Conservation (phyloP, 192 early-diverging fungal species). For the Obelidium mucronatum region DNA sequence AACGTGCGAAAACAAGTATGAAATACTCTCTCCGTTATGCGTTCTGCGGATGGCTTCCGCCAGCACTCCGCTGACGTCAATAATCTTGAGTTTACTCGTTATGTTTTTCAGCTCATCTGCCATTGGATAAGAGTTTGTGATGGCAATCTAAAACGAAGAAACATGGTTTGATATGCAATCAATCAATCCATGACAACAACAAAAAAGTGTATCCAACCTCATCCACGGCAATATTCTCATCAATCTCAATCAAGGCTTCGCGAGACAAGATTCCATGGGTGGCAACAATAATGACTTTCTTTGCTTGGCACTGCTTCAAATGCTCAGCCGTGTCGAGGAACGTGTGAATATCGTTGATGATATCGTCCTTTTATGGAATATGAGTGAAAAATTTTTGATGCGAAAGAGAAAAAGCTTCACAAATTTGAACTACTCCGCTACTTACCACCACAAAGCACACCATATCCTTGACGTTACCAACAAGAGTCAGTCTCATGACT, state of each 20-base stretch:
- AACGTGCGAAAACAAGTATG: constrained; percentile 77
- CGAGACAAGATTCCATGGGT: constrained; percentile 95
- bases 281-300: constrained; percentile 89
- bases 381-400: constrained; percentile 86
- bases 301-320: constrained; percentile 82
- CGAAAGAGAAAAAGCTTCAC: constrained; percentile 88
- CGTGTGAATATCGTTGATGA: constrained; percentile 90
- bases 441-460: constrained; percentile 58
- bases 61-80: constrained; percentile 90
- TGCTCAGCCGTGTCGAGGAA: constrained; percentile 93
- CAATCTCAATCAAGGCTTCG: constrained; percentile 84
- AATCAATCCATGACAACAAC: no score
- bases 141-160: constrained; percentile 84
- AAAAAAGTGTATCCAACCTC: constrained; percentile 57
- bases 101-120: constrained; percentile 70
- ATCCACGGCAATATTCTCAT: constrained; percentile 79
- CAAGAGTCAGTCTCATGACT: constrained; percentile 60
- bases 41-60: constrained; percentile 93
- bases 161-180: constrained; percentile 86
- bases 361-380: constrained; percentile 82
- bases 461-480: constrained; percentile 59
- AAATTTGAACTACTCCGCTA: no score
- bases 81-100: constrained; percentile 79
- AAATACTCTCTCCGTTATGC: constrained; percentile 94
- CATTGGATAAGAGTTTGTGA: constrained; percentile 92